Conservation (phyloP, 2,329 filamentous ascomycete genomes). For the Scytalidium sp. region DNA sequence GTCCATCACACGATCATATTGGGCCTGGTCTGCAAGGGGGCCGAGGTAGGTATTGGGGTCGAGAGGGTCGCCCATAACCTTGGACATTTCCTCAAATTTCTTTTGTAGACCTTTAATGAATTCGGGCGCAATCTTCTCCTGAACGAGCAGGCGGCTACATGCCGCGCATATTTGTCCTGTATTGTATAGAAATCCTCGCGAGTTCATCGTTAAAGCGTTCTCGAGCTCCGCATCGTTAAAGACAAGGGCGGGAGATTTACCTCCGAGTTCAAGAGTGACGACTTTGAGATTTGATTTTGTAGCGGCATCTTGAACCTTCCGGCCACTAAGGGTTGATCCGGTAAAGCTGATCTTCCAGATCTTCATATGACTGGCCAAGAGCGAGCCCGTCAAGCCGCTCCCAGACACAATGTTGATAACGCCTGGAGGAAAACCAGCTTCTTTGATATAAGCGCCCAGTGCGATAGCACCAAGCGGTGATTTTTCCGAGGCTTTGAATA, state of each 20-base stretch:
- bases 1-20: conserved; percentile 65
- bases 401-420: conserved; percentile 74
- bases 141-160: conserved; percentile 68
- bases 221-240: conserved; percentile 55
- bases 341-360: conserved; percentile 77
- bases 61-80: conserved; percentile 61
- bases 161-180: conserved; percentile 74
- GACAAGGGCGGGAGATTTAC: conserved; percentile 59
- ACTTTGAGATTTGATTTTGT: conserved; percentile 55
- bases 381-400: conserved; percentile 60
- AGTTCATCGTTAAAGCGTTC: conserved; percentile 1
- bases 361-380: conserved; percentile 60
- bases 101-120: conserved; percentile 61
- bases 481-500: conserved; percentile 49
- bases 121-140: conserved; percentile 50
- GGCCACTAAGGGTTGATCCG: conserved; percentile 66
- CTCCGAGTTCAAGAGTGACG: conserved; percentile 60
- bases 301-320: conserved; percentile 68
- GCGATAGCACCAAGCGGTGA: conserved; percentile 60
- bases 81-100: conserved; percentile 65
- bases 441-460: conserved; percentile 59
- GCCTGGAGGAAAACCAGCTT: conserved; percentile 72
- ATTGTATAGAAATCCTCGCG: conserved; percentile 67
- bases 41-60: conserved; percentile 57
- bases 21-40: conserved; percentile 54